Evolutionary conservation across 306 rosid genomes (phyloP), one percentile per base, ranked within the genome.

Genomic region (Pterocarpus santalinus): DNA sequence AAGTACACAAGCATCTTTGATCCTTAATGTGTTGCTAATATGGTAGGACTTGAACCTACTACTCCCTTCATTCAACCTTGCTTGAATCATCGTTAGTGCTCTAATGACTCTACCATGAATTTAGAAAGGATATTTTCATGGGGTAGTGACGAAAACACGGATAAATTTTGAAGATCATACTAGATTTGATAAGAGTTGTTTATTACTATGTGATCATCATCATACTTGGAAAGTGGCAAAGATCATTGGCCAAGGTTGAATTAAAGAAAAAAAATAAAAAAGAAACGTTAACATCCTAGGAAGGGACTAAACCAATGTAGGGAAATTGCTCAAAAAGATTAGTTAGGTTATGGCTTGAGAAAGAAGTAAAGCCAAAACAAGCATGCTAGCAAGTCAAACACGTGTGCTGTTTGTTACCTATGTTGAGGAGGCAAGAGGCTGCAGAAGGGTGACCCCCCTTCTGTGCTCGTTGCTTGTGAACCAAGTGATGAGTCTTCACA

Each of bases 291-390:
- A 60, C 77, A 65, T 73, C 75, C 22, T 14, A 39, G 4, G 7
- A 41, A 67, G 36, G 2, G 47, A 8, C 62, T 16, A 33, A 63
- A 52, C 11, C 5, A 13, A 28, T 65, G 22, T 35, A 15, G 15
- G 67, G 38, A 39, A 65, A 58, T 69, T 83, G 79, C 60, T 77
- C 44, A 35, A 67, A 77, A 77, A 60, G 70, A 16, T 75, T 57
- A 82, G 92, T 83, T 83, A 69, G 82, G 82, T 52, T 34, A 16
- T 75, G 51, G 86, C 92, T 90, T 90, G 86, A 44, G 66, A 22
- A 81, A 72, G 82, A 91, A 87, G 97, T 88, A 87, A 90, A 76
- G 91, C 86, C 16, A 51, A 65, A 63, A 72, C 38, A 55, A 53
- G 44, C 44, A 34, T 35, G 75, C 35, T 53, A 38, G 39, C 16